These are phyloP conservation scores for Earliella scabrosa DNA, from an alignment of 1,284 basidiomycete species.

Conservation along the genomic window DNA sequence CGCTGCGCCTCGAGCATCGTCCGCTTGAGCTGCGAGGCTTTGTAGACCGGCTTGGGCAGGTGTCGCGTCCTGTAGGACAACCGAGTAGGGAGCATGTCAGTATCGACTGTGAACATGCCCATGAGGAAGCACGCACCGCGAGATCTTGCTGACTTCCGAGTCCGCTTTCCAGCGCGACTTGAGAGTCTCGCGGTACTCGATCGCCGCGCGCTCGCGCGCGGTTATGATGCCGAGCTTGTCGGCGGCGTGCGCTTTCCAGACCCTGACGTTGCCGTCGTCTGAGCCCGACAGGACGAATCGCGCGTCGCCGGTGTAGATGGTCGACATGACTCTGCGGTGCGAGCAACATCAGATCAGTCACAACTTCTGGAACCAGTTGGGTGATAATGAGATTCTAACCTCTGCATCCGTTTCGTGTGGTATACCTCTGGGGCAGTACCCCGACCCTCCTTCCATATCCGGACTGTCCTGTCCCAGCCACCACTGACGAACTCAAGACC, in stretches of 20 bases:
- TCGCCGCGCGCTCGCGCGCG: slow-evolving; percentile 89
- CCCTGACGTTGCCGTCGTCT: slow-evolving; percentile 95
- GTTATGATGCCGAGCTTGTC: slow-evolving; percentile 93
- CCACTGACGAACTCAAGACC: slow-evolving; percentile 97
- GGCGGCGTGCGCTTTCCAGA: slow-evolving; percentile 96
- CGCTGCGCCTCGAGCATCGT: slow-evolving; percentile 92
- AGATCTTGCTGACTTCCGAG: slow-evolving; percentile 81
- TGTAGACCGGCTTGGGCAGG: slow-evolving; percentile 89
- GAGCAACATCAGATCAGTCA: no score
- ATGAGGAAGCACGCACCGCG: slow-evolving; percentile 56
- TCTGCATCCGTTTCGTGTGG: slow-evolving; percentile 99
- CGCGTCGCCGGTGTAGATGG: slow-evolving; percentile 87
- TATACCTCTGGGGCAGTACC: slow-evolving; percentile 91
- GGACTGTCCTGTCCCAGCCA: slow-evolving; percentile 93
- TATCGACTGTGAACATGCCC: slow-evolving; percentile 5
- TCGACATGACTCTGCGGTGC: slow-evolving; percentile 66
- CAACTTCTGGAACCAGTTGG: no score
- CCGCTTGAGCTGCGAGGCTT: slow-evolving; percentile 86
- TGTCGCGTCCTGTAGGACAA: slow-evolving; percentile 72
- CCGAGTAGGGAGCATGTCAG: not conserved
- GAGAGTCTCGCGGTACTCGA: slow-evolving; percentile 92
- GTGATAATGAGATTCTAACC: slow-evolving; percentile 50
- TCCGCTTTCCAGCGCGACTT: slow-evolving; percentile 91
- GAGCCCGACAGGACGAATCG: slow-evolving; percentile 94
- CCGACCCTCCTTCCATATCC: slow-evolving; percentile 91